These are phyloP conservation scores for Xylaria sp. DNA, from an alignment of 2,329 filamentous ascomycete species.

Conservation along the genomic window DNA sequence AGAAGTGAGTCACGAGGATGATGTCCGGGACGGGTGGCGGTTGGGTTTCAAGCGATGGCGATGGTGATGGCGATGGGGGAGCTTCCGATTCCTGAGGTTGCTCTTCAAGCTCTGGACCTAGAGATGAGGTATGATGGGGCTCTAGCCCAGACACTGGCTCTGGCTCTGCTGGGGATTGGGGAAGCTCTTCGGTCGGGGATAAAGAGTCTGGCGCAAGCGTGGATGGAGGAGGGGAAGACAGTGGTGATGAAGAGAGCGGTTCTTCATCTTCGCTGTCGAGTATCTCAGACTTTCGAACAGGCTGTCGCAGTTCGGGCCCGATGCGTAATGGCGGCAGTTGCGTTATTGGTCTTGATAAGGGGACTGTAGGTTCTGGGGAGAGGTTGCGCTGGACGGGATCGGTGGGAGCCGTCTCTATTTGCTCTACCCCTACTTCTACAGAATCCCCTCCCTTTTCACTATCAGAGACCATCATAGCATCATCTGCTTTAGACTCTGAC, in stretches of 20 bases:
- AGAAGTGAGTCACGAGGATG: slow-evolving; percentile 67
- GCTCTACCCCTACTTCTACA: neutral
- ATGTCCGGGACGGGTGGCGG: slow-evolving; percentile 54
- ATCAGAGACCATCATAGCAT: too few species aligned
- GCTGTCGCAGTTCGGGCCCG: slow-evolving; percentile 9
- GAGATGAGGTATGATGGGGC: neutral
- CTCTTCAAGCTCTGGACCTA: slow-evolving; percentile 5
- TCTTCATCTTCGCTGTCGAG: slow-evolving; percentile 57
- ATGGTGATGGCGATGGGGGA: neutral
- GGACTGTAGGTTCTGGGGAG: slow-evolving; percentile 32
- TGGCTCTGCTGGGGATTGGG: neutral
- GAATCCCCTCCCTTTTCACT: slow-evolving; percentile 7
- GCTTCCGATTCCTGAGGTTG: neutral
- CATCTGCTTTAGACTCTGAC: neutral
- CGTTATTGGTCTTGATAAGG: slow-evolving; percentile 22
- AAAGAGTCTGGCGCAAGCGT: slow-evolving; percentile 5
- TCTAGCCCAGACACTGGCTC: neutral
- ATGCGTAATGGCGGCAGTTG: slow-evolving; percentile 36
- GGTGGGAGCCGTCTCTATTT: neutral
- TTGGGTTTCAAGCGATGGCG: slow-evolving; percentile 7
- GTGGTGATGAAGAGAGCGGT: slow-evolving; percentile 41
- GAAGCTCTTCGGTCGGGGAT: slow-evolving; percentile 9
- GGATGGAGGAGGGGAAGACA: slow-evolving; percentile 24
- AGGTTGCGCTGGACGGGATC: slow-evolving; percentile 8
- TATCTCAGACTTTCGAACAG: slow-evolving; percentile 39